Evolutionary conservation across 1,139 yeast species (phyloP), one percentile per base, ranked within the genome.

Genomic region (Candida glucosophila): DNA sequence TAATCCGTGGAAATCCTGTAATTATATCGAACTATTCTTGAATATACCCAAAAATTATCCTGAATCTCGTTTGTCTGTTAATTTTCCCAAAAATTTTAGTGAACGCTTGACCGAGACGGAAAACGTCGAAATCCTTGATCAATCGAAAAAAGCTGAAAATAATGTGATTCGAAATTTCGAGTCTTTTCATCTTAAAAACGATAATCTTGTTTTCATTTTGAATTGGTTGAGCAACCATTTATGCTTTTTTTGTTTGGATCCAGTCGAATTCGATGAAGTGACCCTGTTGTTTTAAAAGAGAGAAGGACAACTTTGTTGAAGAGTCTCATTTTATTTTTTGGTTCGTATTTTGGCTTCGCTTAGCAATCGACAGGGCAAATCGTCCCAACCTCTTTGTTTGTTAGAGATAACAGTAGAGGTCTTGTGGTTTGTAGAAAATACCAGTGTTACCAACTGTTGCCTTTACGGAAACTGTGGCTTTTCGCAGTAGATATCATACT

Each of bases 141-240:
- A 35, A 14, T 32, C 39, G 29, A 41, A 37, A 28, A 35, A 27
- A 15, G 33, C 39, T 14, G 64, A 57, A 29, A 34, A 31, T 24
- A 51, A 49, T 22, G 35, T 58, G 14, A 31, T 36, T 2, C 17
- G 30, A 6, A 52, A 57, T 30, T 43, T 52, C 13, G 34, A 34
- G 15, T 24, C 22, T 5, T 39, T 33, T 21, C 29, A 34, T 7
- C 45, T 46, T 30, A 36, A 33, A 2, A 27, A 39, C 6, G 24
- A 33, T 4, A 44, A 35, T 30, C 36, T 58, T 13, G 42, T 55
- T 10, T 36, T 38, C 8, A 36, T 39, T 8, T 31, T 57, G 22
- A 58, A 58, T 33, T 54, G 53, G 40, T 31, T 58, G 14, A 37
- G 45, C 5, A 55, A 54, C 26, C 45, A 56, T 29, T 30, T 56